Evolutionary conservation across 2,329 filamentous ascomycete genomes (phyloP).

Genomic region (Neocucurbitaria cava): DNA sequence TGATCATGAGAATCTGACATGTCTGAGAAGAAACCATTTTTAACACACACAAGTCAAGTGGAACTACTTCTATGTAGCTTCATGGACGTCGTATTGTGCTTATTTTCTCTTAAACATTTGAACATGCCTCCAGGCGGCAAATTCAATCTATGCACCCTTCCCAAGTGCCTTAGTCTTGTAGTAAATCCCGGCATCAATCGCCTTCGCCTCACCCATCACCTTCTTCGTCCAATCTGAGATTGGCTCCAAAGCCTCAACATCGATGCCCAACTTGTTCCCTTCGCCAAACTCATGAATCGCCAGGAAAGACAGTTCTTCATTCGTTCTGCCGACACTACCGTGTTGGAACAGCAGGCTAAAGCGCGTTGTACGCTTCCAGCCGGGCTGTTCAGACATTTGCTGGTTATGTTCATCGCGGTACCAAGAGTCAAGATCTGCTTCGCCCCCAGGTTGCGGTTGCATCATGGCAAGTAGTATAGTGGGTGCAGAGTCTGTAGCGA

Average conservation of each 20-base stretch:
- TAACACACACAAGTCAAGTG: too few relatives aligned
- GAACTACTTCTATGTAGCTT: too few relatives aligned
- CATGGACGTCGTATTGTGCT: too few relatives aligned
- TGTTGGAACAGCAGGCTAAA: slow-evolving; percentile 27
- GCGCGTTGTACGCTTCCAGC: slow-evolving; percentile 34
- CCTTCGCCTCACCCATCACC: slow-evolving; percentile 26
- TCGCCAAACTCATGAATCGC: slow-evolving; percentile 42
- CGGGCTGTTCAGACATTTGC: slow-evolving; percentile 40
- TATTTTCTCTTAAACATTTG: background rate
- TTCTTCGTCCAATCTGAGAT: slow-evolving; percentile 43
- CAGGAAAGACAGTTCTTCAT: slow-evolving; percentile 26
- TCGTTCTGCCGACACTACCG: slow-evolving; percentile 9
- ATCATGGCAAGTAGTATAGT: slow-evolving; percentile 38
- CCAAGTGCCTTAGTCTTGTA: slow-evolving; percentile 12
- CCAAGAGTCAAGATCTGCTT: slow-evolving; percentile 37
- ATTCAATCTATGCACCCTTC: background rate
- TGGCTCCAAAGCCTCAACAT: slow-evolving; percentile 35
- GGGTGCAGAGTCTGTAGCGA: slow-evolving; percentile 19
- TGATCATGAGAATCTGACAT: background rate
- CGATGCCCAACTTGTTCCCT: slow-evolving; percentile 31
- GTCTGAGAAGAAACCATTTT: too few relatives aligned
- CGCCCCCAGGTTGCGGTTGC: slow-evolving; percentile 29
- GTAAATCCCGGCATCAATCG: slow-evolving; percentile 41
- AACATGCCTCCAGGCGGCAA: background rate
- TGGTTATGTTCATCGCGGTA: slow-evolving; percentile 44